Base-by-base conservation (phyloP, 2,329 filamentous ascomycete species). In the Aureobasidium pullulans region DNA sequence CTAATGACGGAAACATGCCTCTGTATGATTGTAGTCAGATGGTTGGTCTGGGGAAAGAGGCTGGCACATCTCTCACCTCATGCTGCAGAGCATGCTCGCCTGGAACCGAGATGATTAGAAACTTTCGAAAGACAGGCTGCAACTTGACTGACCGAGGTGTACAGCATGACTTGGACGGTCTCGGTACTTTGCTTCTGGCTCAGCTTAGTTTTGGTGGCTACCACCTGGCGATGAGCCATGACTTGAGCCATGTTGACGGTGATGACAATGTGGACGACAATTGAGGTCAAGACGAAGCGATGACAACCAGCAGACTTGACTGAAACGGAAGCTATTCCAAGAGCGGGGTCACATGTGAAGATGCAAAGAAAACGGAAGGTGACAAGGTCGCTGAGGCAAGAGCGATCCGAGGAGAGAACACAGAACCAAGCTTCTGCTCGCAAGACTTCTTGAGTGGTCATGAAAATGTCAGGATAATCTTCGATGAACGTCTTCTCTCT, bases 161-260 rank as follows among this genome's bases (percentile, higher is more conserved):
- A 59, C 7, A 59, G 47, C 57, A 59, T 59, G n/a, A 52, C 47
- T 28, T 59, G 47, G 3, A 59, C 57, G 3, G 57, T 59, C 23
- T 59, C 48, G 6, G 40, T 53, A 19, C 57, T 59, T 40, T 59
- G 57, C 13, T 59, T 19, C n/a, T 59, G 57, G 32, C 28, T 53
- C 39, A 53, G 15, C 6, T 31, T 10, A 4, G 57, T 28, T 32
- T 57, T 48, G 37, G 54, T 40, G 23, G n/a, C 43, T 6, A 40
- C 19, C n/a, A 16, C 15, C 42, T 47, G 42, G 31, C 23, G 54
- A 10, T 29, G 34, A 23, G 29, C 16, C 32, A 32, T 31, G 43
- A 40, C 15, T 19, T 57, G 54, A 13, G 50, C 50, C 50, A 54
- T 47, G n/a, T n/a, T 31, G 10, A 32, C 43, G 15, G 10, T 3